phyloP scores from a whole-genome alignment of 345 rosid genomes.

The Kernera saxatilis region DNA sequence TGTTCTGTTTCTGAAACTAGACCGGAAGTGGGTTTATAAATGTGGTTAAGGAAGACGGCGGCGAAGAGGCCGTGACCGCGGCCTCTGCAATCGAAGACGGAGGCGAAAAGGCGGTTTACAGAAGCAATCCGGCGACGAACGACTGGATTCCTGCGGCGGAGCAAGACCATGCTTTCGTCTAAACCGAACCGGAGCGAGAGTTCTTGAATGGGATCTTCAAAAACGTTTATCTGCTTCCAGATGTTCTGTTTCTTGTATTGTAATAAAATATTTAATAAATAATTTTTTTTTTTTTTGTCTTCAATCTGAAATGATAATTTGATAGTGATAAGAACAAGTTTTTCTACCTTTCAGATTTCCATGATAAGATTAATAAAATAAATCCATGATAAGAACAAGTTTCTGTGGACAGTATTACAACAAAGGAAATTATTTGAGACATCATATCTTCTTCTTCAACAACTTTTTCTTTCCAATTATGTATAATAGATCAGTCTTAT shows the following conservation, averaged over 20 bases:
- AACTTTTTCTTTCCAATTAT: neutral
- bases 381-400: constrained; percentile 9
- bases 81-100: constrained; percentile 3
- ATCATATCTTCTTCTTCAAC: neutral
- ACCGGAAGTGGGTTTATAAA: constrained; percentile 69
- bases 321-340: neutral
- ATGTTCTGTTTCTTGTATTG: constrained; percentile 15
- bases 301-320: neutral
- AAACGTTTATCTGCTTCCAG: neutral
- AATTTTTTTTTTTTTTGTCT: neutral
- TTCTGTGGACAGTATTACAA: constrained; percentile 12
- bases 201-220: constrained; percentile 15
- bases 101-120: constrained; percentile 23
- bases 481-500: neutral
- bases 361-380: too few species aligned
- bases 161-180: constrained; percentile 24
- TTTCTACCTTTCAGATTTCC: neutral
- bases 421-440: neutral
- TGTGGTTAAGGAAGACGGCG: constrained; percentile 34
- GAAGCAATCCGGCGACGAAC: constrained; percentile 70
- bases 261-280: neutral
- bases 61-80: constrained; percentile 8
- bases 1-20: constrained; percentile 30
- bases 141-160: constrained; percentile 56
- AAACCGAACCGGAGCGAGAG: constrained; percentile 65